phyloP scores from a whole-genome alignment of 2,329 filamentous ascomycete species.

The Calonectria pseudoreteaudii region DNA sequence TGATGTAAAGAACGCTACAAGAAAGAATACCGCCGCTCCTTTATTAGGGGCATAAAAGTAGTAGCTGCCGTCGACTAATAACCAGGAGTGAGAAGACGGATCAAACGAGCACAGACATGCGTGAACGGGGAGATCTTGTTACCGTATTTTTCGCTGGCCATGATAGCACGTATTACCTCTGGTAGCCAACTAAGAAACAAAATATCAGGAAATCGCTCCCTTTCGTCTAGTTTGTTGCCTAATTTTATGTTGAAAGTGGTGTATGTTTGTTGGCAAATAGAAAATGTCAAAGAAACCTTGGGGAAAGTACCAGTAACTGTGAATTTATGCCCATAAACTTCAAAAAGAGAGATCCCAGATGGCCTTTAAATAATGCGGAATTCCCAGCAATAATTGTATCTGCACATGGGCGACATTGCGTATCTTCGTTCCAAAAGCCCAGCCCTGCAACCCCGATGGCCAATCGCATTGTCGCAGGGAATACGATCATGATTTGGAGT shows the following conservation, averaged over 20 bases:
- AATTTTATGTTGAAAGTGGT: not conserved
- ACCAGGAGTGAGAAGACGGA: not conserved
- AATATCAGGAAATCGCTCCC: not conserved
- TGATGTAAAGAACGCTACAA: constrained; percentile 53
- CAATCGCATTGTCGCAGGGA: constrained; percentile 38
- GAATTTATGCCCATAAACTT: not conserved
- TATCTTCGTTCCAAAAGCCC: constrained; percentile 19
- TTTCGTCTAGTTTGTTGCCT: not conserved
- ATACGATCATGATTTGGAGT: constrained; percentile 33
- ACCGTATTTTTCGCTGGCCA: constrained; percentile 49
- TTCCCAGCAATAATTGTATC: not conserved
- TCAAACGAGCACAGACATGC: not conserved
- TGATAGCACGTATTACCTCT: constrained; percentile 4
- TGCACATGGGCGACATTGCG: constrained; percentile 3
- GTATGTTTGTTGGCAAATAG: not conserved
- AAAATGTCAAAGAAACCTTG: not conserved
- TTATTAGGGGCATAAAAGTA: constrained; percentile 62
- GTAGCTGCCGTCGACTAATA: constrained; percentile 54
- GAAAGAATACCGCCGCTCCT: constrained; percentile 61
- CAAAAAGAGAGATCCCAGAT: not conserved
- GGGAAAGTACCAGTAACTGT: not conserved
- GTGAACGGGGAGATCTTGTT: not conserved
- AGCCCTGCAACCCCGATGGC: constrained; percentile 24
- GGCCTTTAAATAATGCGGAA: constrained; percentile 26
- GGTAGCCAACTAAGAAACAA: not conserved